Percentiles rank a stretch among this genome's conserved stretches.
These are phyloP conservation scores for Aspergillus baeticus DNA, from an alignment of 495 filamentous ascomycete genomes.

Conservation along the genomic window DNA sequence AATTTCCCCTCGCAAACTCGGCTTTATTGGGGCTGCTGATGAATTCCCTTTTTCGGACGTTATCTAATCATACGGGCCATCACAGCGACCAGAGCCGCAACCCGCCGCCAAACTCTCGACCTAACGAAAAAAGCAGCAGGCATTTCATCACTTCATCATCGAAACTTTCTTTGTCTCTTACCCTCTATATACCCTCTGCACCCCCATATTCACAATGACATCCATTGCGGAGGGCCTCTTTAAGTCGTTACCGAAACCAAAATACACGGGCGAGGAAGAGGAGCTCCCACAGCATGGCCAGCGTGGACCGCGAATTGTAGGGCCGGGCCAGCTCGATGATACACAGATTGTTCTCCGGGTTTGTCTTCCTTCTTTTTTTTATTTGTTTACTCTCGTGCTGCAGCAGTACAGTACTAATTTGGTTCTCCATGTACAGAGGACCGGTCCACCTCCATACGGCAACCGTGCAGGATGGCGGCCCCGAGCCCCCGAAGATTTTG, in stretches of 20 bases:
- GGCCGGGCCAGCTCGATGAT: slow-evolving; percentile 73
- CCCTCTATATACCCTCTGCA: slow-evolving; percentile 13
- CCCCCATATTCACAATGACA: slow-evolving; percentile 50
- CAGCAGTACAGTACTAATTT: slow-evolving; percentile 5
- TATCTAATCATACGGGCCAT: slow-evolving; percentile 7
- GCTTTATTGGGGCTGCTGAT: not conserved
- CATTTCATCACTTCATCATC: slow-evolving; percentile 10
- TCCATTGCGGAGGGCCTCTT: slow-evolving; percentile 75
- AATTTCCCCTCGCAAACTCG: too few relatives aligned
- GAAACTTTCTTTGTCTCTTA: not conserved
- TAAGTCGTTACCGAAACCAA: slow-evolving; percentile 82
- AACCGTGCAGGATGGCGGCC: slow-evolving; percentile 87
- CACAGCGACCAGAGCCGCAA: slow-evolving; percentile 8
- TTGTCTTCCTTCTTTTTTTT: slow-evolving; percentile 21
- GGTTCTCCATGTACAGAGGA: slow-evolving; percentile 48
- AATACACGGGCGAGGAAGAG: slow-evolving; percentile 83
- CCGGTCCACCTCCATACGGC: slow-evolving; percentile 83
- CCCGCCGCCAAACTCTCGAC: slow-evolving; percentile 18
- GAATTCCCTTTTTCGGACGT: slow-evolving; percentile 1
- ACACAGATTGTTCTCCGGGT: slow-evolving; percentile 86
- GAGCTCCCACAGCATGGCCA: slow-evolving; percentile 70
- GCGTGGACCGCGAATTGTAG: slow-evolving; percentile 75
- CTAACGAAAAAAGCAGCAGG: slow-evolving; percentile 17
- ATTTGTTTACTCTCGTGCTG: not conserved
- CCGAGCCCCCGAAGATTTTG: slow-evolving; percentile 83